Percentiles rank a stretch among this genome's conserved stretches.
Evolutionary conservation across 495 filamentous ascomycete species (phyloP).

Genomic region (Podospora sp.): DNA sequence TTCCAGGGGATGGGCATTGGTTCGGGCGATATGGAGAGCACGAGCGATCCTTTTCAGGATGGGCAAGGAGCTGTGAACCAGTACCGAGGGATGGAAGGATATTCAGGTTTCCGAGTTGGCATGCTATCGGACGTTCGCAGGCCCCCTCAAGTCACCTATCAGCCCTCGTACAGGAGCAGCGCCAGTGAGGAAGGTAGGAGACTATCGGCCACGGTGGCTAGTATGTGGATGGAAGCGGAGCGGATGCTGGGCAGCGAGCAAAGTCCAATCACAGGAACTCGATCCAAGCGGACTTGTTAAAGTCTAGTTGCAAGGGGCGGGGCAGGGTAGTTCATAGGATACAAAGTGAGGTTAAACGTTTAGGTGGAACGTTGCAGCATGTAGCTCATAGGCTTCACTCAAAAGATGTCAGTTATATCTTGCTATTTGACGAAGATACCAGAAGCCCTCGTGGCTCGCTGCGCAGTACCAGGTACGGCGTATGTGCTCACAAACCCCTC

Average conservation of each 20-base stretch:
- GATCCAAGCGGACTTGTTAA: not conserved
- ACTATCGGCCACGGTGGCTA: constrained; percentile 19
- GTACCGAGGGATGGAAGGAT: not conserved
- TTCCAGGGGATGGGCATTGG: constrained; percentile 14
- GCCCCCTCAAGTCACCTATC: not conserved
- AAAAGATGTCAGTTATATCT: not conserved
- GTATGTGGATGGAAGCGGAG: constrained; percentile 28
- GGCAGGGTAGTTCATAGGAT: not conserved
- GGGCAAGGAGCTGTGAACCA: not conserved
- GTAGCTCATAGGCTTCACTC: not conserved
- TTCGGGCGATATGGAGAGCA: not conserved
- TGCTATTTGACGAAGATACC: not conserved
- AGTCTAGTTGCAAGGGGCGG: not conserved
- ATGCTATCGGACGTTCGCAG: not conserved
- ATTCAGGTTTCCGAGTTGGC: not conserved
- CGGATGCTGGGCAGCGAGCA: constrained; percentile 16
- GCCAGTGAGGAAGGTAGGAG: constrained; percentile 6
- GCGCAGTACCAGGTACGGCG: not conserved
- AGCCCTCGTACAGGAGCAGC: not conserved
- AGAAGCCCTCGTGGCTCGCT: not conserved
- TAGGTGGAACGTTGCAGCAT: not conserved
- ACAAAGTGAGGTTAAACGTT: not conserved
- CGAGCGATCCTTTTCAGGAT: not conserved
- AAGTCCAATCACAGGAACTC: not conserved
- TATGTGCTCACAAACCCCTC: not conserved